Base-by-base conservation (phyloP, 345 rosid genomes). In the Eucalyptus microcorys region DNA sequence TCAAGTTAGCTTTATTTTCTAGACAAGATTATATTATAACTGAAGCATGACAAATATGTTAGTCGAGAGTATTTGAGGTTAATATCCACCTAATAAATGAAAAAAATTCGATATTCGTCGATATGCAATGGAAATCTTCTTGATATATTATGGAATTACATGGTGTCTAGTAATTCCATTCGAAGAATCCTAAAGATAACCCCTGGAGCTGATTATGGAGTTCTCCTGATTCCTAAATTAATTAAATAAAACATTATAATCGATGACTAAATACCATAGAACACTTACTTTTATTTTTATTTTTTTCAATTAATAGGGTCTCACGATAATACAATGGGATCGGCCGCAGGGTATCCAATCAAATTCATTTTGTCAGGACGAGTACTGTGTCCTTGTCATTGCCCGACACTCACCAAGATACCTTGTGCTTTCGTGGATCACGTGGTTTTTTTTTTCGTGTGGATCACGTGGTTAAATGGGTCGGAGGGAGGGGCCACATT, bases 21-120 rank as follows among this genome's bases (percentile, higher is more conserved):
- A 7, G 10, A 52, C 0, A 52, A 52, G 0, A 52, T 52, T 52
- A 52, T 52, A 52, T 52, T 21, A 52, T 52, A 52, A 52, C 4
- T 8, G 0, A 52, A 3, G 7, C 40, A 0, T n/a, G 21, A 64
- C 1, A 30, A 14, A 61, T 30, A 30, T 27, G 34, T 30, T 0
- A 14, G 7, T 3, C 1, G 17, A 61, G 8, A 7, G 15, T 61
- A 61, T 12, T 0, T 7, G 37, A 14, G 37, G 30, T 64, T 64
- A 59, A 27, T 27, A 27, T 13, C 1, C n/a, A 5, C 32, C 14
- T 59, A 27, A 27, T 5, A 30, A 32, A 68, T 68, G 17, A 3
- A 32, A 32, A 32, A 13, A 34, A 19, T 0, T 37, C 5, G 26
- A 71, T 71, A 71, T 34, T 19, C 22, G 0, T 71, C 1, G 0